Evolutionary conservation across 495 filamentous ascomycete species (phyloP).

Genomic region (Usnea hakonensis): DNA sequence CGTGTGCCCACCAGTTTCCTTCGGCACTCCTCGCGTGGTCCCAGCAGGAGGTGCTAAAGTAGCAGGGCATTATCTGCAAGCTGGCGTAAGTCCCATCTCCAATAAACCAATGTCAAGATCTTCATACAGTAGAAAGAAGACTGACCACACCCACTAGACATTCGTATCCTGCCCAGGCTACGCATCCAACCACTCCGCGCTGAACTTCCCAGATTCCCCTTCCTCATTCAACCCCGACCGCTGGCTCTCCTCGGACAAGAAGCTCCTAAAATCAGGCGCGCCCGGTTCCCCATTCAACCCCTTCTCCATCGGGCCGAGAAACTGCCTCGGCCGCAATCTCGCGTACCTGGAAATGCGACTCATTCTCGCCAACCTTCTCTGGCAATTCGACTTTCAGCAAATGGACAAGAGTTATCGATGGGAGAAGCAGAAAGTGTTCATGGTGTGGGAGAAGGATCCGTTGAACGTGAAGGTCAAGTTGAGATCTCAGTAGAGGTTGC

Average conservation of each 20-base stretch:
- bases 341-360: constrained; percentile 43
- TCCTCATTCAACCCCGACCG: constrained; percentile 18
- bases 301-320: constrained; percentile 1
- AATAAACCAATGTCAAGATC: background rate
- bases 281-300: background rate
- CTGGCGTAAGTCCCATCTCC: background rate
- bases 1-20: constrained; percentile 43
- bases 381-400: constrained; percentile 36
- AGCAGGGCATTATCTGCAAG: constrained; percentile 2
- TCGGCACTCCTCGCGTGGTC: constrained; percentile 38
- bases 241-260: background rate
- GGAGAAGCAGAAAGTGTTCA: constrained; percentile 2
- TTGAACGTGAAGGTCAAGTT: background rate
- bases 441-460: constrained; percentile 3
- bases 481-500: background rate
- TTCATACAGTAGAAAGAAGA: background rate
- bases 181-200: constrained; percentile 28
- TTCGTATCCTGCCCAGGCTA: constrained; percentile 29
- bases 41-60: constrained; percentile 32
- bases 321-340: constrained; percentile 20
- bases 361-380: constrained; percentile 37
- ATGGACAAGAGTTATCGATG: background rate
- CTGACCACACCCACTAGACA: constrained; percentile 5
- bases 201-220: constrained; percentile 18
- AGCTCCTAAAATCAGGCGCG: background rate